Evolutionary conservation across 1,284 basidiomycete genomes (phyloP).

Genomic region (Phlebopus sp.): DNA sequence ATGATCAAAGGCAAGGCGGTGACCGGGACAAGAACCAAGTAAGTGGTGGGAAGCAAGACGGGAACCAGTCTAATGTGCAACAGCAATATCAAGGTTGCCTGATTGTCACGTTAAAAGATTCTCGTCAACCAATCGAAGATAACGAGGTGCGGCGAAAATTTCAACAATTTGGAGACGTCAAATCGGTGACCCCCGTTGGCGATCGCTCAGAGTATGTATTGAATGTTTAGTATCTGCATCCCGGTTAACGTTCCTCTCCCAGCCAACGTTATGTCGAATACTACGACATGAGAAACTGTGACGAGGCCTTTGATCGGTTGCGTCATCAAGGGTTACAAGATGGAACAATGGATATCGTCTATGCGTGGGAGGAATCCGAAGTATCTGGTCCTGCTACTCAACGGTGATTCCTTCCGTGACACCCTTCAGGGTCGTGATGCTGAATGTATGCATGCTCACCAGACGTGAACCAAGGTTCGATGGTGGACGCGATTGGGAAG

Average conservation of each 20-base stretch:
- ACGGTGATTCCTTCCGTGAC: constrained; percentile 22
- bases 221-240: constrained; percentile 4
- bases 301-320: constrained; percentile 78
- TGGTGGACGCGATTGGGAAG: constrained; percentile 49
- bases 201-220: constrained; percentile 67
- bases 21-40: constrained; percentile 90
- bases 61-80: constrained; percentile 10
- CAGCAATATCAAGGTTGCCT: constrained; percentile 80
- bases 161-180: constrained; percentile 87
- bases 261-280: constrained; percentile 87
- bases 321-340: constrained; percentile 78
- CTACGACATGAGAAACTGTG: constrained; percentile 80
- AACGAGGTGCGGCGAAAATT: constrained; percentile 82
- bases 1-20: constrained; percentile 72
- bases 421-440: neutral
- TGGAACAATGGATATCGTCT: constrained; percentile 83
- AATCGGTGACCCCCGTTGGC: constrained; percentile 64
- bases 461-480: constrained; percentile 32
- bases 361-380: constrained; percentile 76
- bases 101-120: constrained; percentile 73
- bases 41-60: constrained; percentile 17
- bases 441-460: constrained; percentile 8
- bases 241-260: constrained; percentile 7
- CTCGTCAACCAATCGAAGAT: constrained; percentile 73
- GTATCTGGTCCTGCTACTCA: constrained; percentile 38